Conservation (phyloP, 371 early-diverging fungal species). For the Actinomucor elegans region DNA sequence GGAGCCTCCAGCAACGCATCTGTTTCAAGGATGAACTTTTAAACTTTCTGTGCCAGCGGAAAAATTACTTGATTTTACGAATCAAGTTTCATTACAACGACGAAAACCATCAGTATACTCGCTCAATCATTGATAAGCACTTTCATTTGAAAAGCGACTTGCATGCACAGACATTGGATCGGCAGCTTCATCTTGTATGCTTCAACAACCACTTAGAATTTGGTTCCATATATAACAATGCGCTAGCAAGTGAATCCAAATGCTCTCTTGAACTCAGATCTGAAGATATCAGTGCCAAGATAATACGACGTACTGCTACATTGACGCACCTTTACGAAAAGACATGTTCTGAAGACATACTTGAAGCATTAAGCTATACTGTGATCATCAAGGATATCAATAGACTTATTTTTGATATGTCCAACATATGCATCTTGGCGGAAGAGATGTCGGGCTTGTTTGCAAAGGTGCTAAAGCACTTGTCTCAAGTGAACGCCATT, state of each 20-base stretch:
- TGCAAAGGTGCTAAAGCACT: not conserved
- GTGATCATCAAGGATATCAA: not conserved
- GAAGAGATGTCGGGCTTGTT: not conserved
- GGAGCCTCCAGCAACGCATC: not conserved
- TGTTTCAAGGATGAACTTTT: not conserved
- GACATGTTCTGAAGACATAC: not conserved
- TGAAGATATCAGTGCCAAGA: not conserved
- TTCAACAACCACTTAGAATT: constrained; percentile 3
- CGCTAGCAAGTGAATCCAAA: not conserved
- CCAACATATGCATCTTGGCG: not conserved
- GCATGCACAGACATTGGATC: not conserved
- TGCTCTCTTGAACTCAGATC: not conserved
- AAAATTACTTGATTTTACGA: not conserved
- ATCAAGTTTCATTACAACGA: constrained; percentile 2
- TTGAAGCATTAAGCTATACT: not conserved
- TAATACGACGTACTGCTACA: not conserved
- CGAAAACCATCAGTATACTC: not conserved
- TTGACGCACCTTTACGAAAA: constrained; percentile 1
- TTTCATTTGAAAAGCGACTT: too few relatives aligned
- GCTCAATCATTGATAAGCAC: not conserved
- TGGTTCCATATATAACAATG: constrained; percentile 7
- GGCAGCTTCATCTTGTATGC: not conserved
- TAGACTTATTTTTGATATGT: not conserved
- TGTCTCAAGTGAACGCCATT: not conserved
- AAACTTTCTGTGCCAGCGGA: not conserved